Evolutionary conservation across 208 protist species (phyloP).

Genomic region (Crithidia thermophila): DNA sequence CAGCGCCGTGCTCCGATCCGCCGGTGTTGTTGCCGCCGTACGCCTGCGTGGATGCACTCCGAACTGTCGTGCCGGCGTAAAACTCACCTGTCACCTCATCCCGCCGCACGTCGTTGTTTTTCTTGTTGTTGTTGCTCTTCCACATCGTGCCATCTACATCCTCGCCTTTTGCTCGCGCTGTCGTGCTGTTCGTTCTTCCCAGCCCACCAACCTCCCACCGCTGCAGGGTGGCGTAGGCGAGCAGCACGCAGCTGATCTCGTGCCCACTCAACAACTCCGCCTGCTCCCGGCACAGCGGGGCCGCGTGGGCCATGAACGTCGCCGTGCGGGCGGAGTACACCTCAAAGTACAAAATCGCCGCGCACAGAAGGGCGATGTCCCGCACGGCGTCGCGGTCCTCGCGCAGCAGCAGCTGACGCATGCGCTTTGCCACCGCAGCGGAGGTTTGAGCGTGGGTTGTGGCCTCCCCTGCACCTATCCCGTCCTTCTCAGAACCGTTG

Average conservation of each 20-base stretch:
- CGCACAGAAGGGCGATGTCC: conserved; percentile 59
- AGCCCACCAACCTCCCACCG: conserved; percentile 27
- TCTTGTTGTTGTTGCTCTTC: too few relatives aligned
- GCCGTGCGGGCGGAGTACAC: conserved; percentile 45
- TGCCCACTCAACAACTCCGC: conserved; percentile 53
- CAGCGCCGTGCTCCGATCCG: too few relatives aligned
- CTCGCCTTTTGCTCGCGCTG: too few relatives aligned
- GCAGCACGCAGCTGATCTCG: conserved; percentile 61
- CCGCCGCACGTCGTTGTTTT: too few relatives aligned
- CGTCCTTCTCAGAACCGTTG: background rate
- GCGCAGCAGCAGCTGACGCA: background rate
- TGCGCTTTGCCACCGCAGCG: background rate
- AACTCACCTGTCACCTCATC: too few relatives aligned
- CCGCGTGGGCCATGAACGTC: conserved; percentile 47
- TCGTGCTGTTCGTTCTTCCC: background rate
- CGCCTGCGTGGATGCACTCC: too few relatives aligned
- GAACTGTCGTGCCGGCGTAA: too few relatives aligned
- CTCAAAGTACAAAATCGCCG: conserved; percentile 72
- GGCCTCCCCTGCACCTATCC: background rate
- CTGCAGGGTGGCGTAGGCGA: conserved; percentile 64
- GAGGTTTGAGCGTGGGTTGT: background rate
- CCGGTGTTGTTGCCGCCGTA: too few relatives aligned
- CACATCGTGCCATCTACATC: too few relatives aligned
- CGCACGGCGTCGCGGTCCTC: conserved; percentile 28
- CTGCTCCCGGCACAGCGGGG: conserved; percentile 43